These are phyloP conservation scores for Podila clonocystis DNA, from an alignment of 192 early-diverging fungal genomes.

Conservation along the genomic window DNA sequence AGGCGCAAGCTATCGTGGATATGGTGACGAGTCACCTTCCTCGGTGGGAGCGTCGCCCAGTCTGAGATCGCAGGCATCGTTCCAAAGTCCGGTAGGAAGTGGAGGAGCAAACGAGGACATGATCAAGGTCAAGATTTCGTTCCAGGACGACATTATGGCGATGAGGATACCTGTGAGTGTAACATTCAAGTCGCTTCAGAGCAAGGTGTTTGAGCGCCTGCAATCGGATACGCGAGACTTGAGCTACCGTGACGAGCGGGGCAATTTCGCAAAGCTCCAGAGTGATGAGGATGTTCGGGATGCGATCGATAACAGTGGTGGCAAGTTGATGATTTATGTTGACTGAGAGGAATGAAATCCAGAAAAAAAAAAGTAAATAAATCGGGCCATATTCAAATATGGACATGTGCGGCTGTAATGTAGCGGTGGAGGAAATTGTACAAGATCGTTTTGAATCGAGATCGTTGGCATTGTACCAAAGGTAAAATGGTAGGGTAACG, in stretches of 20 bases:
- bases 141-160: constrained; percentile 77
- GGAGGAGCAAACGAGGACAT: constrained; percentile 17
- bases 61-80: constrained; percentile 38
- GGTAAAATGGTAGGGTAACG: too few relatives aligned
- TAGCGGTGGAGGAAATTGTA: too few relatives aligned
- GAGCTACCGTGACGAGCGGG: constrained; percentile 41
- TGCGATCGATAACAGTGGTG: constrained; percentile 52
- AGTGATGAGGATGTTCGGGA: constrained; percentile 55
- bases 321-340: constrained; percentile 59
- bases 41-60: constrained; percentile 33
- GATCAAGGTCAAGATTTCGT: constrained; percentile 80
- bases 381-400: too few relatives aligned
- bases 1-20: constrained; percentile 12
- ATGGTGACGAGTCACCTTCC: constrained; percentile 21
- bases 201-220: constrained; percentile 70
- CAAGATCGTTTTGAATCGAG: too few relatives aligned
- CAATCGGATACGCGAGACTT: constrained; percentile 12
- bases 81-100: constrained; percentile 5
- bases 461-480: too few relatives aligned
- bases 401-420: too few relatives aligned
- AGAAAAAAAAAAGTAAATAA: not conserved
- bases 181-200: constrained; percentile 63
- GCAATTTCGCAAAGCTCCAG: constrained; percentile 41
- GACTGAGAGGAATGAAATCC: constrained; percentile 18
- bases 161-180: constrained; percentile 71